These are phyloP conservation scores for Lippia alba DNA, from an alignment of 305 asterid species.

Conservation along the genomic window DNA sequence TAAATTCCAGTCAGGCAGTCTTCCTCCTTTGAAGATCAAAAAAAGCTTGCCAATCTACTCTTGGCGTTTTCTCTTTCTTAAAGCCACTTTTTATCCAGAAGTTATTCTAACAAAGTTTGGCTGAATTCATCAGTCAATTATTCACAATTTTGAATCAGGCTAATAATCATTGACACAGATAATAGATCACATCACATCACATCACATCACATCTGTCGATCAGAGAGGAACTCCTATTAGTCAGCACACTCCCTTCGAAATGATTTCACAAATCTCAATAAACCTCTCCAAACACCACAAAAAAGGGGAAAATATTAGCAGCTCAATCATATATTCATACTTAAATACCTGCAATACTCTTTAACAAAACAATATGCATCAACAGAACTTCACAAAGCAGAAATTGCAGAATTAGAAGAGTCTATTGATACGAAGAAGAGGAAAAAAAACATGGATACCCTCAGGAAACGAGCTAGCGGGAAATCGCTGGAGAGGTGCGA, in stretches of 20 bases:
- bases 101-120: neutral
- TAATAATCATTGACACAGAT: constrained; percentile 10
- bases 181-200: constrained; percentile 4
- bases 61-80: neutral
- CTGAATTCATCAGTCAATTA: constrained; percentile 19
- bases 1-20: neutral
- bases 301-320: constrained; percentile 12
- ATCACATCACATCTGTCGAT: neutral
- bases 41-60: neutral
- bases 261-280: neutral
- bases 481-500: constrained; percentile 92
- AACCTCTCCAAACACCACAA: neutral
- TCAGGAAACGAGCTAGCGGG: constrained; percentile 86
- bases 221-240: constrained; percentile 16
- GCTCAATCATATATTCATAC: neutral
- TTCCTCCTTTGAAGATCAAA: neutral
- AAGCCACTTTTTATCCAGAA: neutral
- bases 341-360: constrained; percentile 6
- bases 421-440: constrained; percentile 3
- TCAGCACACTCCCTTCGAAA: constrained; percentile 19
- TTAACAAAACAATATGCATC: constrained; percentile 10
- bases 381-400: constrained; percentile 3
- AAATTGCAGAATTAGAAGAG: constrained; percentile 5
- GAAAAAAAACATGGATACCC: constrained; percentile 47
- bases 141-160: constrained; percentile 1